phyloP scores from a whole-genome alignment of 2,329 filamentous ascomycete species.

The Phaeoacremonium minimum region DNA sequence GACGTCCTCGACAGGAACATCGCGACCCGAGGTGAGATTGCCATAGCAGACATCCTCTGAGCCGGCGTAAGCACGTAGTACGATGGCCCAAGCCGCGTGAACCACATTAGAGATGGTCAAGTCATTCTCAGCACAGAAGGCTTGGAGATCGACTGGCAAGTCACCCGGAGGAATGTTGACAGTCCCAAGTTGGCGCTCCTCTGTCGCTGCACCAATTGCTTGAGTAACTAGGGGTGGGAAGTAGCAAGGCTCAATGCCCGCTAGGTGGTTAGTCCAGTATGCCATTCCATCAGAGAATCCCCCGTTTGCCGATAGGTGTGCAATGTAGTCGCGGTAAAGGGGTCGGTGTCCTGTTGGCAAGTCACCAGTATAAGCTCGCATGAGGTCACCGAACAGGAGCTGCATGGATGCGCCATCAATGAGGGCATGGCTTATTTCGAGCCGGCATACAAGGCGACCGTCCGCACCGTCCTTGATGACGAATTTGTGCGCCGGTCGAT shows the following conservation, averaged over 20 bases:
- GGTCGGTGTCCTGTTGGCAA: constrained; percentile 8
- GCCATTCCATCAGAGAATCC: constrained; percentile 12
- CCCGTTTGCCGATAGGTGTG: constrained; percentile 14
- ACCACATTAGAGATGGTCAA: constrained; percentile 14
- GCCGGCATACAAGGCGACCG: constrained; percentile 28
- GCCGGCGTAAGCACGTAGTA: constrained; percentile 6
- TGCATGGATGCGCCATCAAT: constrained; percentile 25
- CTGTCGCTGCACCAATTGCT: no score
- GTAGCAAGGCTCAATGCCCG: constrained; percentile 18
- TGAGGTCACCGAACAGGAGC: constrained; percentile 22
- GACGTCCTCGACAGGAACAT: constrained; percentile 15
- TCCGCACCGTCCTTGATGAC: constrained; percentile 29
- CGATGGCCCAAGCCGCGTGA: constrained; percentile 9
- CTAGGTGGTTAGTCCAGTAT: constrained; percentile 20
- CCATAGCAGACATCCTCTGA: constrained; percentile 10
- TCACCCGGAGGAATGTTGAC: no score
- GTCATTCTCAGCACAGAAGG: constrained; percentile 6
- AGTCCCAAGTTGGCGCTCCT: constrained; percentile 13
- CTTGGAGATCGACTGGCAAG: not conserved
- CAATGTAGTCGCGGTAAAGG: constrained; percentile 11
- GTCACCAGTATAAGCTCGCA: constrained; percentile 15
- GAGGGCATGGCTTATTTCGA: constrained; percentile 29
- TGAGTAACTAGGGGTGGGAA: constrained; percentile 17
- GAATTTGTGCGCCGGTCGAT: constrained; percentile 31
- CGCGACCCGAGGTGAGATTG: constrained; percentile 16